phyloP scores from a whole-genome alignment of 345 rosid genomes.

The Eucalyptus tenuipes region DNA sequence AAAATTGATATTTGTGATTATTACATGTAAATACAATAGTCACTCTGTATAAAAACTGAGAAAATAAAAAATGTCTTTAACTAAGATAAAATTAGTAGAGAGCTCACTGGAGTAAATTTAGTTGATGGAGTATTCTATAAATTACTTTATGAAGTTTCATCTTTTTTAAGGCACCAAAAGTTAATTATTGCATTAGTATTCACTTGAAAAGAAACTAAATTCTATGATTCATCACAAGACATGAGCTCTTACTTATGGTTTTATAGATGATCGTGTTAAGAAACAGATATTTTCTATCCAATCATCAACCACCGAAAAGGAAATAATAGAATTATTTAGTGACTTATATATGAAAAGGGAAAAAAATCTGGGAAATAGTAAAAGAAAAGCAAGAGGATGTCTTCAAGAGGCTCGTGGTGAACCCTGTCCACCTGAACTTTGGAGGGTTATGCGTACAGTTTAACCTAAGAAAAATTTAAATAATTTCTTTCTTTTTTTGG shows the following conservation, averaged over 20 bases:
- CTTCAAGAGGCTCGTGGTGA: neutral
- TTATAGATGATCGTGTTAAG: neutral
- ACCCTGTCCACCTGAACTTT: neutral
- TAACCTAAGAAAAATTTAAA: neutral
- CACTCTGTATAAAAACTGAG: too few relatives aligned
- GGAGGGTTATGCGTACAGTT: neutral
- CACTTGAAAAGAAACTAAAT: neutral
- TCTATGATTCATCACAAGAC: neutral
- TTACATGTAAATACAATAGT: too few relatives aligned
- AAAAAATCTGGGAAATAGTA: neutral
- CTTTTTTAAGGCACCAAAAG: neutral
- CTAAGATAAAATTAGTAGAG: neutral
- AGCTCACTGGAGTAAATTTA: neutral
- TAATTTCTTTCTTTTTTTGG: neutral
- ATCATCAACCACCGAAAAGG: neutral
- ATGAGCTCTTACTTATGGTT: neutral
- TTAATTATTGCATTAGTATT: neutral
- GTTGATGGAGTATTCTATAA: neutral
- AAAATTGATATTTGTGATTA: neutral
- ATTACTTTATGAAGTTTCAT: neutral
- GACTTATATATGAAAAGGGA: neutral
- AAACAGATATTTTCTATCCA: neutral
- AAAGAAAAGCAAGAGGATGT: neutral
- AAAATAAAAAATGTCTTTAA: too few relatives aligned
- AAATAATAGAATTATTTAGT: neutral